Percentiles rank a stretch among this genome's conserved stretches.
Evolutionary conservation across 2,329 filamentous ascomycete species (phyloP).

Genomic region (Zymoseptoria crescenta): DNA sequence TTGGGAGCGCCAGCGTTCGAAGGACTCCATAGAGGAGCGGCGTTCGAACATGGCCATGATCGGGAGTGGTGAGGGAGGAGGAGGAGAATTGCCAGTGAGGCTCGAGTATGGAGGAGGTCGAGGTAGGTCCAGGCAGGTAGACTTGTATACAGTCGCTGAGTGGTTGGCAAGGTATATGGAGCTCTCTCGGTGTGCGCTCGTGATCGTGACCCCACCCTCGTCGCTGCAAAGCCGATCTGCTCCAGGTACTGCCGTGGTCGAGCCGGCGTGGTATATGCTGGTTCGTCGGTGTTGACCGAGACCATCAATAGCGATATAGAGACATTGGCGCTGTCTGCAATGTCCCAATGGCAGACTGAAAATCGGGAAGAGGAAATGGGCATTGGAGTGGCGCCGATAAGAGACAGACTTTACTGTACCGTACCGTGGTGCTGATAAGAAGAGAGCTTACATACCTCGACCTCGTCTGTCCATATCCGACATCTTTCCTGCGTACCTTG

Average conservation of each 20-base stretch:
- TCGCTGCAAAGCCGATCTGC: background rate
- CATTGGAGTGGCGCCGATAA: background rate
- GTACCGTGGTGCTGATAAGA: background rate
- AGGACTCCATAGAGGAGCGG: slow-evolving; percentile 21
- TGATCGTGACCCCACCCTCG: background rate
- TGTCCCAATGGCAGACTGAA: background rate
- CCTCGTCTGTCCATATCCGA: background rate
- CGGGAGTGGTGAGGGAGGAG: background rate
- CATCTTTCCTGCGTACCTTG: background rate
- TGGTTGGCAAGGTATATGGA: background rate
- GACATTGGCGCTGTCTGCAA: background rate
- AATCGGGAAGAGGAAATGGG: background rate
- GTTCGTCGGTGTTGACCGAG: background rate
- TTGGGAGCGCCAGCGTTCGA: slow-evolving; percentile 21
- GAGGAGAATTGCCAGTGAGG: slow-evolving; percentile 3
- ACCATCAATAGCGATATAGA: background rate
- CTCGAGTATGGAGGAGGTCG: background rate
- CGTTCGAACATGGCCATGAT: slow-evolving; percentile 22
- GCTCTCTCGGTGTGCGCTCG: background rate
- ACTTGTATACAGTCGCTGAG: background rate
- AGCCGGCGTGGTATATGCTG: background rate
- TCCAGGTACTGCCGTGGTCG: background rate
- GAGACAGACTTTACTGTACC: background rate
- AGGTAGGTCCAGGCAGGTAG: background rate
- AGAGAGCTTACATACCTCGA: background rate